Evolutionary conservation across 495 filamentous ascomycete species (phyloP).

Genomic region (Parathielavia hyrcaniae): DNA sequence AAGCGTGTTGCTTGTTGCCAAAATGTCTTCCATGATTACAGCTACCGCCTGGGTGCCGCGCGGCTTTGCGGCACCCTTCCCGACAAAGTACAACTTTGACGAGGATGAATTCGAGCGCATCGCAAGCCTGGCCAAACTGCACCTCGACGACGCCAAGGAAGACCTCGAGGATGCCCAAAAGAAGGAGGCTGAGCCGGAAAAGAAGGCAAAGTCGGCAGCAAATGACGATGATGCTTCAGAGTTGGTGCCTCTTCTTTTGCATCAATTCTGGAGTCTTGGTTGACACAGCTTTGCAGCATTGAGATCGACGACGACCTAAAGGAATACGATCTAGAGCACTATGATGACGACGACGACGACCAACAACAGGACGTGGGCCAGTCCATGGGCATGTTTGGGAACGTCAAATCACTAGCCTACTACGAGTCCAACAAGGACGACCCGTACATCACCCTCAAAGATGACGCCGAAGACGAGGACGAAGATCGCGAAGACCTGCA

Average conservation of each 20-base stretch:
- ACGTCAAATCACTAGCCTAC: constrained; percentile 85
- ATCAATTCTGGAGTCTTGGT: background rate
- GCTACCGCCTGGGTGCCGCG: constrained; percentile 89
- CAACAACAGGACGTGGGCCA: constrained; percentile 55
- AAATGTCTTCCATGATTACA: constrained; percentile 73
- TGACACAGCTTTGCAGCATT: constrained; percentile 27
- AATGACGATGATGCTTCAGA: constrained; percentile 31
- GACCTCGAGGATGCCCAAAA: constrained; percentile 64
- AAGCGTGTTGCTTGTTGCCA: background rate
- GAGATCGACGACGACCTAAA: constrained; percentile 71
- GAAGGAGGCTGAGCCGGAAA: constrained; percentile 22
- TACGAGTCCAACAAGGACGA: constrained; percentile 89
- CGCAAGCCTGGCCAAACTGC: constrained; percentile 76
- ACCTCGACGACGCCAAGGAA: constrained; percentile 87
- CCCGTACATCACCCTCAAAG: constrained; percentile 87
- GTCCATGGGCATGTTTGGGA: constrained; percentile 88
- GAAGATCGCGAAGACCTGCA: constrained; percentile 93
- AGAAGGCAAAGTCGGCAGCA: constrained; percentile 9
- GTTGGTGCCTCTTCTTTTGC: constrained; percentile 26
- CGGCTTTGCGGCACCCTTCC: constrained; percentile 87
- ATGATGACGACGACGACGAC: constrained; percentile 75
- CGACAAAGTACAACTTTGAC: constrained; percentile 82
- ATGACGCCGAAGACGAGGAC: constrained; percentile 59
- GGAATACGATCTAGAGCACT: constrained; percentile 93
- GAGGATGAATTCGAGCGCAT: constrained; percentile 91